A percentile compares a stretch with the other conserved stretches of the same genome.
Evolutionary conservation across 352 stramenopile genomes (phyloP).

Genomic region (Pythium sukuiense): DNA sequence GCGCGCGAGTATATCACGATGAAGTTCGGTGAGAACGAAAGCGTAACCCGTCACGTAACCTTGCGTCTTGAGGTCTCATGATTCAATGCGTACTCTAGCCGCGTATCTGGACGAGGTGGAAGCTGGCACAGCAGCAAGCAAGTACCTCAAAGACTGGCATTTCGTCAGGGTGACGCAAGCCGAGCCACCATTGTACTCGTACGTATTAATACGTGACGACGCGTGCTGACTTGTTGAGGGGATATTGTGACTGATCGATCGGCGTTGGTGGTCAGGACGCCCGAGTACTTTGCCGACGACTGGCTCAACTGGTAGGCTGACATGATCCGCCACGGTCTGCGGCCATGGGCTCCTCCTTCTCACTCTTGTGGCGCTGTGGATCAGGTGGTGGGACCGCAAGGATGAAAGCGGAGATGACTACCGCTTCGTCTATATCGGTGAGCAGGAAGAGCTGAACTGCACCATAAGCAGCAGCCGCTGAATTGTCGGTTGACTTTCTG

Average conservation of each 20-base stretch:
- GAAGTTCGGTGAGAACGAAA: conserved; percentile 45
- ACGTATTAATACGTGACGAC: conserved; percentile 6
- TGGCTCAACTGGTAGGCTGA: conserved; percentile 88
- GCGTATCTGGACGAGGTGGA: conserved; percentile 68
- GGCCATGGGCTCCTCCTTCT: background rate
- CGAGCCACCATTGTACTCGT: conserved; percentile 56
- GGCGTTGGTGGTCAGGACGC: conserved; percentile 46
- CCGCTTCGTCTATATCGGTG: conserved; percentile 96
- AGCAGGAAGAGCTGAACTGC: background rate
- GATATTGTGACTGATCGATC: conserved; percentile 27
- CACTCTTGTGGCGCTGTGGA: background rate
- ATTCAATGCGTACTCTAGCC: conserved; percentile 28
- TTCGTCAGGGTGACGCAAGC: conserved; percentile 63
- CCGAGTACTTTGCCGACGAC: conserved; percentile 87
- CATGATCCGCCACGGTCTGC: background rate
- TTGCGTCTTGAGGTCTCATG: background rate
- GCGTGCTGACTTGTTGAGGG: too few species aligned
- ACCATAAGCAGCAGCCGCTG: background rate
- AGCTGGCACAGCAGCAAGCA: conserved; percentile 41
- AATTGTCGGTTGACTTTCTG: background rate
- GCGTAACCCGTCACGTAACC: background rate
- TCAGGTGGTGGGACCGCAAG: conserved; percentile 80
- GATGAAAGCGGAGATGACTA: conserved; percentile 84
- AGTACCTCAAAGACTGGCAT: conserved; percentile 88
- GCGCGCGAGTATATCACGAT: conserved; percentile 56